A percentile compares a stretch with the other conserved stretches of the same genome.
These are phyloP conservation scores for Cryptococcus maquisensis DNA, from an alignment of 1,284 basidiomycete species.

Conservation along the genomic window DNA sequence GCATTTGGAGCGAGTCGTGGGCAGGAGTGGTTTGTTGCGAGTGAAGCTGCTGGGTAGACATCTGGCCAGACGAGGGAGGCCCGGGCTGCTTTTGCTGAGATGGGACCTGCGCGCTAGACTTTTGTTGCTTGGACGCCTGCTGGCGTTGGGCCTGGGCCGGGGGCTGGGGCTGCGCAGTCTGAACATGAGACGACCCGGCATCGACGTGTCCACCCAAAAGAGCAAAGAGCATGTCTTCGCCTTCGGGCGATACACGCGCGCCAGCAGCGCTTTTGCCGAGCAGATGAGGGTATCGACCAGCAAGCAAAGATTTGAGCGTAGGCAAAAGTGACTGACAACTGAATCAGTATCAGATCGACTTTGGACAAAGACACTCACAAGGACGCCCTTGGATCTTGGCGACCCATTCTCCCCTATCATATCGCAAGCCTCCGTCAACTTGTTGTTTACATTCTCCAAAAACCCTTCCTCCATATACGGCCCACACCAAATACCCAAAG, in stretches of 20 bases:
- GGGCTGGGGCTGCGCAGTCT: not conserved
- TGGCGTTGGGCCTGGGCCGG: not conserved
- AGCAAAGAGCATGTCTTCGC: conserved; percentile 43
- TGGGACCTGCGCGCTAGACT: not conserved
- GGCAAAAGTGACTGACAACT: conserved; percentile 30
- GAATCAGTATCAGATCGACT: not conserved
- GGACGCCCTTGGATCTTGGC: conserved; percentile 23
- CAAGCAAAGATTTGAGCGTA: conserved; percentile 31
- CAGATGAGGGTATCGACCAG: conserved; percentile 34
- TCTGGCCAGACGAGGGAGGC: too few species aligned
- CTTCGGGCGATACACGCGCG: conserved; percentile 19
- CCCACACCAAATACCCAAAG: conserved; percentile 40
- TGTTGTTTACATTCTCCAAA: conserved; percentile 15
- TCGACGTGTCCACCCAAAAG: conserved; percentile 42
- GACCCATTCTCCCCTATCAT: conserved; percentile 37
- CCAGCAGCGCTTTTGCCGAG: conserved; percentile 18
- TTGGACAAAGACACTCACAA: conserved; percentile 15
- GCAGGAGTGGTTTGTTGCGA: too few species aligned
- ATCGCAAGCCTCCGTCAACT: conserved; percentile 32
- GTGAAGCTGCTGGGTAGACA: too few species aligned
- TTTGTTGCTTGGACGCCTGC: not conserved
- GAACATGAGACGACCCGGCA: not conserved
- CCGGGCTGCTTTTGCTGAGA: too few species aligned
- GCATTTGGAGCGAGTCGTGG: too few species aligned
- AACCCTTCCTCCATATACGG: conserved; percentile 32